These are phyloP conservation scores for Rhizophagus sp. DNA, from an alignment of 192 early-diverging fungal genomes.

Conservation along the genomic window DNA sequence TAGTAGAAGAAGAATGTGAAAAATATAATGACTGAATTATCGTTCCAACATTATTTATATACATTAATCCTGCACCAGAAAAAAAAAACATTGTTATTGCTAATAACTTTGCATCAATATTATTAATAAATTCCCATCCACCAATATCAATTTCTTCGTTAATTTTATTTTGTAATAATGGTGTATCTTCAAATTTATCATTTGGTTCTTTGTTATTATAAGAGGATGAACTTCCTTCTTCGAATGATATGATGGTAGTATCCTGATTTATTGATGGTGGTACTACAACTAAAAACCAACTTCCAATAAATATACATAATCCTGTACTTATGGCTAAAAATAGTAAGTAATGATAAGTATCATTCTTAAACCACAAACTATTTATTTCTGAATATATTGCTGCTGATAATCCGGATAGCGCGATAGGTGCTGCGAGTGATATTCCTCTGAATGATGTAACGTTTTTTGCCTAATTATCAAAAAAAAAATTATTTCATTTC, in stretches of 20 bases:
- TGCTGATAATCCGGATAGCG: constrained; percentile 62
- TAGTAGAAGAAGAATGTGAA: too few species aligned
- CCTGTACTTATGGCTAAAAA: constrained; percentile 54
- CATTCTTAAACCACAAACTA: constrained; percentile 49
- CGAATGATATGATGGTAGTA: too few species aligned
- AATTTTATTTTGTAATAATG: constrained; percentile 7
- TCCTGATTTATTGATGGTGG: neutral
- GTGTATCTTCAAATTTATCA: neutral
- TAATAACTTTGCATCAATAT: constrained; percentile 29
- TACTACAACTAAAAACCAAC: constrained; percentile 16
- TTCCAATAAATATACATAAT: constrained; percentile 47
- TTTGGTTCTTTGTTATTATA: too few species aligned
- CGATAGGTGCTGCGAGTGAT: constrained; percentile 61
- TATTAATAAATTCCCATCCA: constrained; percentile 36
- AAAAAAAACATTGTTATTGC: constrained; percentile 32
- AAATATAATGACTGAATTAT: constrained; percentile 38
- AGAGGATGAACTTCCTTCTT: neutral
- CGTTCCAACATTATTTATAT: constrained; percentile 44
- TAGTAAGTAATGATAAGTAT: constrained; percentile 50
- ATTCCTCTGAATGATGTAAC: constrained; percentile 50
- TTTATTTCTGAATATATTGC: constrained; percentile 62
- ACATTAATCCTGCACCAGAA: constrained; percentile 45
- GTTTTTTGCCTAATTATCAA: neutral
- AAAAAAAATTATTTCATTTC: too few species aligned
- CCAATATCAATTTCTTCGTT: constrained; percentile 7